Evolutionary conservation across 1,284 basidiomycete species (phyloP).

Genomic region (Puccinia coronata): DNA sequence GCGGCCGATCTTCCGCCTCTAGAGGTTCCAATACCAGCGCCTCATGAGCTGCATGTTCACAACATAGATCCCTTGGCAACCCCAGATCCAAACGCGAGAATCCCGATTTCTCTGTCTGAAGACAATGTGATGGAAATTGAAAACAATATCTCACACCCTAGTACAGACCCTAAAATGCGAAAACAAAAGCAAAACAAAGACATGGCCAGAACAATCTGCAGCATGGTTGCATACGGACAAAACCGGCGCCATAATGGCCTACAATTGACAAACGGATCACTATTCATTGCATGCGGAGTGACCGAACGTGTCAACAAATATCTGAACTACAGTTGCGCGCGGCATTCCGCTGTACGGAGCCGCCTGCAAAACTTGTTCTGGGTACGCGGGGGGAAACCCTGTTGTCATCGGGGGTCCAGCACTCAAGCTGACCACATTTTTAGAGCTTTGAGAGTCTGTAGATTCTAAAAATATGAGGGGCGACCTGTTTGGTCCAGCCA

Average conservation of each 20-base stretch:
- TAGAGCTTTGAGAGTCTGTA: too few species aligned
- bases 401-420: too few species aligned
- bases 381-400: too few species aligned
- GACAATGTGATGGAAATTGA: not conserved
- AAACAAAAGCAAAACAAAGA: constrained; percentile 18
- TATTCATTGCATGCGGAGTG: constrained; percentile 18
- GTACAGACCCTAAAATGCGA: not conserved
- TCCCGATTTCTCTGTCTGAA: constrained; percentile 2
- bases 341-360: too few species aligned
- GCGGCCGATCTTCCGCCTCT: too few species aligned
- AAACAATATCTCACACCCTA: not conserved
- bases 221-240: constrained; percentile 12
- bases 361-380: too few species aligned
- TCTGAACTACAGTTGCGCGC: constrained; percentile 19
- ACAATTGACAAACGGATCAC: not conserved
- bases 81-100: too few species aligned
- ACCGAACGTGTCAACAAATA: not conserved
- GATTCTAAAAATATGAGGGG: too few species aligned
- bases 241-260: constrained; percentile 12
- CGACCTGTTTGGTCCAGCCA: too few species aligned
- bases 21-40: too few species aligned
- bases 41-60: not conserved
- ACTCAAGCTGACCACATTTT: too few species aligned
- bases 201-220: constrained; percentile 7
- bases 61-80: not conserved